A percentile compares a stretch with the other conserved stretches of the same genome.
phyloP scores from a whole-genome alignment of 257 asterid species.

The Nicotiana obtusifolia region DNA sequence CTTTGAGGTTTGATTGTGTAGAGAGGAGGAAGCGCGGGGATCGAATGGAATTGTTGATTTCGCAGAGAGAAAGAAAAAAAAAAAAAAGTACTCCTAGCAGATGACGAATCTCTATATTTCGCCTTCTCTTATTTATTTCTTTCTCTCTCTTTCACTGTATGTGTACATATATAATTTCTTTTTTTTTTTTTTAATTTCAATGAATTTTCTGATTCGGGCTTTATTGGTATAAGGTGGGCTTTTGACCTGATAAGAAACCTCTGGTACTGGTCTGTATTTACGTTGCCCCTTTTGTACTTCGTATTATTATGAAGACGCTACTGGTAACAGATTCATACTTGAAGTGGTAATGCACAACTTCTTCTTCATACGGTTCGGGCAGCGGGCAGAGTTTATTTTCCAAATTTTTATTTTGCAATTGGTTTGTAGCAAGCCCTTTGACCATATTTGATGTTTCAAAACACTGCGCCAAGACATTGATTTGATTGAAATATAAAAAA shows the following conservation, averaged over 20 bases:
- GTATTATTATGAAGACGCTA: neutral
- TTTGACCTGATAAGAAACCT: conserved; percentile 10
- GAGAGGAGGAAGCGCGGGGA: conserved; percentile 16
- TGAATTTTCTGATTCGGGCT: neutral
- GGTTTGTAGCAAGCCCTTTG: too few species aligned
- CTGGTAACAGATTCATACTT: neutral
- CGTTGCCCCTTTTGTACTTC: neutral
- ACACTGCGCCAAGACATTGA: rapidly evolving
- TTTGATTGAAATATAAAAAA: too few species aligned
- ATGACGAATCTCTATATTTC: conserved; percentile 50
- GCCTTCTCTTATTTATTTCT: conserved; percentile 10
- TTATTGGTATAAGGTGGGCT: neutral
- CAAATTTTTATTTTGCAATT: neutral
- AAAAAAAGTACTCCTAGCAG: too few species aligned
- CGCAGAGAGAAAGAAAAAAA: conserved; percentile 32
- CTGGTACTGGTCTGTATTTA: neutral
- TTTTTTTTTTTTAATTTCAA: neutral
- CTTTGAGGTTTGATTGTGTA: neutral
- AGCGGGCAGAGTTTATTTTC: neutral
- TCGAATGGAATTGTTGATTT: conserved; percentile 42
- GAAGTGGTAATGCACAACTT: neutral
- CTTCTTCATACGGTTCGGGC: neutral
- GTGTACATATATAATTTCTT: neutral
- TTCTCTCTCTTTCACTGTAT: neutral
- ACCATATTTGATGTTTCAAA: too few species aligned